Conservation (phyloP, 768 basidiomycete genomes). For the Suillus ampliporus region DNA sequence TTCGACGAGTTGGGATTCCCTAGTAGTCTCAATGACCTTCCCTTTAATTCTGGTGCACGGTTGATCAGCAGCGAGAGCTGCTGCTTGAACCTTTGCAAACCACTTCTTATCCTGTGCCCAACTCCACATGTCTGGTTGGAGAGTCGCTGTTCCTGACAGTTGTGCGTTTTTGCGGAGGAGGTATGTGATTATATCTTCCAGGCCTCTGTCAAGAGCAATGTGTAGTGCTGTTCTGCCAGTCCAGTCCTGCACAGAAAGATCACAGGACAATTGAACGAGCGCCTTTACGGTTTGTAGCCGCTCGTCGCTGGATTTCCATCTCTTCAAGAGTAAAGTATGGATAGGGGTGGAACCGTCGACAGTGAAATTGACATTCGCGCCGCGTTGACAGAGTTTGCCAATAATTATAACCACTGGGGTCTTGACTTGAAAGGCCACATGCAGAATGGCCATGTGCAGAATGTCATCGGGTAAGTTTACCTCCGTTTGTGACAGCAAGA, state of each 20-base stretch:
- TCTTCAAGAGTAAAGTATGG: not conserved
- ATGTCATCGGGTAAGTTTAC: not conserved
- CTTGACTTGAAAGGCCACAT: no score
- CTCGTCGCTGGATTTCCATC: no score
- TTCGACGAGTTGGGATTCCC: not conserved
- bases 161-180: not conserved
- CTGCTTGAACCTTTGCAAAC: not conserved
- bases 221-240: not conserved
- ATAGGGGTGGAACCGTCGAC: not conserved
- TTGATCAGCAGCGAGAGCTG: not conserved
- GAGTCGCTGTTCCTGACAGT: conserved; percentile 1
- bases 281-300: not conserved
- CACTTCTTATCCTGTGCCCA: not conserved
- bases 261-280: not conserved
- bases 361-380: not conserved
- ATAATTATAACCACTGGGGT: no score
- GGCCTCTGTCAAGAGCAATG: not conserved
- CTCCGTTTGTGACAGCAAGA: not conserved
- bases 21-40: no score
- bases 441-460: not conserved
- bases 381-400: not conserved
- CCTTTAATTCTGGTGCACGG: not conserved
- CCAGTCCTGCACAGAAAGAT: not conserved
- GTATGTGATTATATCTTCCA: not conserved
- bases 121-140: conserved; percentile 4